A percentile compares a stretch with the other conserved stretches of the same genome.
phyloP scores from a whole-genome alignment of 495 filamentous ascomycete species.

The Acidiella bohemica region DNA sequence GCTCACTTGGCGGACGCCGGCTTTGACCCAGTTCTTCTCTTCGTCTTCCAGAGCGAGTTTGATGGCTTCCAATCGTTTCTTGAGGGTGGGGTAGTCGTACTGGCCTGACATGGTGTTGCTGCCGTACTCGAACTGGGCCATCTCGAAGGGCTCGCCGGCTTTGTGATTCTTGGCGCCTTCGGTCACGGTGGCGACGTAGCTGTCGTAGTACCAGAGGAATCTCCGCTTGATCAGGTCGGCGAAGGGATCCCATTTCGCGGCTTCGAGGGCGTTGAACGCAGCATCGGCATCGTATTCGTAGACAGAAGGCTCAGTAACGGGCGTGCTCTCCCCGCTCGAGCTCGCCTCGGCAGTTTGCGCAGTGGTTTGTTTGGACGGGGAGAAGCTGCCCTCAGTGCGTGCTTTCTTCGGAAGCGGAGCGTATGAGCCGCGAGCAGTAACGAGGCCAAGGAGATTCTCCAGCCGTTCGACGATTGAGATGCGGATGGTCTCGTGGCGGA shows the following conservation, averaged over 20 bases:
- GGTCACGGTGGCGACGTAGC: slow-evolving; percentile 59
- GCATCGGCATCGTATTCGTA: slow-evolving; percentile 35
- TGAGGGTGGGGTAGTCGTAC: slow-evolving; percentile 70
- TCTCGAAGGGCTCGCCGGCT: slow-evolving; percentile 37
- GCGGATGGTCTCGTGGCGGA: slow-evolving; percentile 79
- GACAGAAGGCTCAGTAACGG: slow-evolving; percentile 6
- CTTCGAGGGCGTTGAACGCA: slow-evolving; percentile 8
- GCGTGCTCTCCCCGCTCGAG: slow-evolving; percentile 1
- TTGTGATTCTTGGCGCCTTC: slow-evolving; percentile 37
- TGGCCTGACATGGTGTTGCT: slow-evolving; percentile 77
- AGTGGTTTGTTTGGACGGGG: not conserved
- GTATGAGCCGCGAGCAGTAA: slow-evolving; percentile 5
- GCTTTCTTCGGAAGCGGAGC: not conserved
- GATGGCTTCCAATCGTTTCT: slow-evolving; percentile 51
- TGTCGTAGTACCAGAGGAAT: slow-evolving; percentile 92
- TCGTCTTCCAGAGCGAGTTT: slow-evolving; percentile 58
- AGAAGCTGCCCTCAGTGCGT: not conserved
- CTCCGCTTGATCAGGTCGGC: slow-evolving; percentile 79
- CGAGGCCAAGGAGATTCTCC: slow-evolving; percentile 62
- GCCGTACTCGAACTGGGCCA: slow-evolving; percentile 72
- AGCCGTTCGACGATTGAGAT: slow-evolving; percentile 76
- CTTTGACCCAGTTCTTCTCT: slow-evolving; percentile 51
- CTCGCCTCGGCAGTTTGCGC: not conserved
- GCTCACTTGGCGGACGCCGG: slow-evolving; percentile 48
- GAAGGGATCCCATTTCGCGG: slow-evolving; percentile 55